phyloP scores from a whole-genome alignment of 805 yeast species.

The Saturnispora quitensis region DNA sequence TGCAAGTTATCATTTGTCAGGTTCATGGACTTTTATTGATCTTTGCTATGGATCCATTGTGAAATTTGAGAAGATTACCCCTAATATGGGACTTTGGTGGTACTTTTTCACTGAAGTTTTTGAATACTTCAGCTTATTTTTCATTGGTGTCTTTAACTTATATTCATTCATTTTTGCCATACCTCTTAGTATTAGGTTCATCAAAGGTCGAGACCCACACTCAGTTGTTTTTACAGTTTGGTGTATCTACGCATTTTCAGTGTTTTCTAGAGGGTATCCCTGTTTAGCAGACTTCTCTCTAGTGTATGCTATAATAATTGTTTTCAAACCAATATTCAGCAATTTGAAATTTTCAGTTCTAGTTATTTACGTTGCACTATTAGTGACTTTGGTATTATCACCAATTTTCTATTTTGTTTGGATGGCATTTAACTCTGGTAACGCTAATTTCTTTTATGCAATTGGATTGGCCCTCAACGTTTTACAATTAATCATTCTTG shows the following conservation, averaged over 20 bases:
- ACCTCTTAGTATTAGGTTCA: slow-evolving; percentile 68
- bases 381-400: slow-evolving; percentile 44
- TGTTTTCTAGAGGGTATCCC: slow-evolving; percentile 77
- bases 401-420: slow-evolving; percentile 91
- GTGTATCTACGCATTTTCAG: slow-evolving; percentile 35
- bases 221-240: slow-evolving; percentile 28
- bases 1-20: slow-evolving; percentile 32
- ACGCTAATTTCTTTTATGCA: slow-evolving; percentile 93
- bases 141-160: slow-evolving; percentile 73
- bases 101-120: slow-evolving; percentile 94
- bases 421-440: slow-evolving; percentile 92
- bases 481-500: slow-evolving; percentile 56
- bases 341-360: slow-evolving; percentile 24
- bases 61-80: slow-evolving; percentile 61
- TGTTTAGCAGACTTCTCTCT: slow-evolving; percentile 64
- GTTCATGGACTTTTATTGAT: slow-evolving; percentile 37
- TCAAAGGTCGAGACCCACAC: slow-evolving; percentile 4
- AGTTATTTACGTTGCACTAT: slow-evolving; percentile 20
- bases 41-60: slow-evolving; percentile 51
- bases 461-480: slow-evolving; percentile 73
- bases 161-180: slow-evolving; percentile 56
- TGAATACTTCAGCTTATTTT: slow-evolving; percentile 77
- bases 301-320: slow-evolving; percentile 24
- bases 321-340: slow-evolving; percentile 22
- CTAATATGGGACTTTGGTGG: slow-evolving; percentile 98